These are phyloP conservation scores for Asterophora lycoperdoides DNA, from an alignment of 768 basidiomycete species.

Conservation along the genomic window DNA sequence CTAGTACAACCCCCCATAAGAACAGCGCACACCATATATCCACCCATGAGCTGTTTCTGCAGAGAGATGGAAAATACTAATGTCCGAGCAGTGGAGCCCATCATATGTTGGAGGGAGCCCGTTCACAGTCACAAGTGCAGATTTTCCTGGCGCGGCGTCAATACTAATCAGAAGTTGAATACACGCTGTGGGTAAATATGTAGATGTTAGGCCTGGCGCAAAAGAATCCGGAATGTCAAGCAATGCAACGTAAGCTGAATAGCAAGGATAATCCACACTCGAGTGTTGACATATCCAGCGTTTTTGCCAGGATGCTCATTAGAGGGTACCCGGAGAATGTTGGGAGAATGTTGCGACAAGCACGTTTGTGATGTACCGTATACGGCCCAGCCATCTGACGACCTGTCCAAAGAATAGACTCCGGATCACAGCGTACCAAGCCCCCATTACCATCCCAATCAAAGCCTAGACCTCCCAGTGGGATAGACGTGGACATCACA, in stretches of 20 bases:
- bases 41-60: constrained; percentile 13
- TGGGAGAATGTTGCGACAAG: constrained; percentile 20
- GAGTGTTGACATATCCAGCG: constrained; percentile 19
- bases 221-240: constrained; percentile 2
- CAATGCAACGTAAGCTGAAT: constrained; percentile 17
- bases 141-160: constrained; percentile 14
- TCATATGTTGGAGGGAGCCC: constrained; percentile 54
- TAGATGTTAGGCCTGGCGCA: too few species aligned
- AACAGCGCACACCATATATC: constrained; percentile 15
- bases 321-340: constrained; percentile 35
- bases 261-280: constrained; percentile 31
- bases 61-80: constrained; percentile 29
- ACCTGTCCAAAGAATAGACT: constrained; percentile 28
- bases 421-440: constrained; percentile 33
- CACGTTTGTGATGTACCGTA: constrained; percentile 30
- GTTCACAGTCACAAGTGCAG: constrained; percentile 35
- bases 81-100: constrained; percentile 42
- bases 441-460: constrained; percentile 37
- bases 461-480: constrained; percentile 40
- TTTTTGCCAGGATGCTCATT: constrained; percentile 31
- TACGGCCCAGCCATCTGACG: constrained; percentile 31
- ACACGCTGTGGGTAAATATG: constrained; percentile 5
- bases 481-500: constrained; percentile 40
- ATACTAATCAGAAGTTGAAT: constrained; percentile 15
- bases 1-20: constrained; percentile 10